Percentiles rank a stretch among this genome's conserved stretches.
These are phyloP conservation scores for Eremothecium coryli DNA, from an alignment of 1,139 yeast species.

Conservation along the genomic window DNA sequence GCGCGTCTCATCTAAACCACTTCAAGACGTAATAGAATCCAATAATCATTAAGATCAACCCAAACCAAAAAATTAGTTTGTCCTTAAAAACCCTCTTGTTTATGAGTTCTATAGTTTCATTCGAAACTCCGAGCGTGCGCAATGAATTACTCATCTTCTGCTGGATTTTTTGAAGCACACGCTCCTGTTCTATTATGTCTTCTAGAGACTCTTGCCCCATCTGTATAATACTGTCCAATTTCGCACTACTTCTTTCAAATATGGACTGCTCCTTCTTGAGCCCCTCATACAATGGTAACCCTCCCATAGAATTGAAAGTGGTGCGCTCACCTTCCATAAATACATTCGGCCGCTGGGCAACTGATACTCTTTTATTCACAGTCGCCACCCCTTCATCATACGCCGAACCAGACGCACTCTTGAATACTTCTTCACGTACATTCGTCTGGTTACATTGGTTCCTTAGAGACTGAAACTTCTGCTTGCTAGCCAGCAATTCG, in stretches of 20 bases:
- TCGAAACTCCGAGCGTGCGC: constrained; percentile 77
- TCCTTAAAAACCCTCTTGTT: constrained; percentile 85
- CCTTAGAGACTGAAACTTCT: constrained; percentile 56
- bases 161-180: constrained; percentile 55
- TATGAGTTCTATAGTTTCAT: constrained; percentile 71
- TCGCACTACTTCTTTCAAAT: constrained; percentile 64
- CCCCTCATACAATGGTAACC: constrained; percentile 51
- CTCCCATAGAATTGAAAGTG: constrained; percentile 17
- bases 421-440: constrained; percentile 17
- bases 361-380: constrained; percentile 21
- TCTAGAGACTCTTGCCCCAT: constrained; percentile 83
- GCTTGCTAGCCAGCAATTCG: constrained; percentile 49
- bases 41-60: constrained; percentile 53
- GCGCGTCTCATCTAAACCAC: constrained; percentile 27
- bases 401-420: constrained; percentile 18
- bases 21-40: constrained; percentile 62
- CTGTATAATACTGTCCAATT: constrained; percentile 79
- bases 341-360: constrained; percentile 4
- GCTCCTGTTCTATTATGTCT: constrained; percentile 79
- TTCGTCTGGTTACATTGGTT: constrained; percentile 50
- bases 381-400: constrained; percentile 18
- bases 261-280: constrained; percentile 57
- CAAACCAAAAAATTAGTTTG: constrained; percentile 78
- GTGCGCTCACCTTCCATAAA: constrained; percentile 5
- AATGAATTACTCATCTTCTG: constrained; percentile 59